Evolutionary conservation across 106 monocot species (phyloP), one percentile per base, ranked within the genome.

Genomic region (Dioscorea dumetorum): DNA sequence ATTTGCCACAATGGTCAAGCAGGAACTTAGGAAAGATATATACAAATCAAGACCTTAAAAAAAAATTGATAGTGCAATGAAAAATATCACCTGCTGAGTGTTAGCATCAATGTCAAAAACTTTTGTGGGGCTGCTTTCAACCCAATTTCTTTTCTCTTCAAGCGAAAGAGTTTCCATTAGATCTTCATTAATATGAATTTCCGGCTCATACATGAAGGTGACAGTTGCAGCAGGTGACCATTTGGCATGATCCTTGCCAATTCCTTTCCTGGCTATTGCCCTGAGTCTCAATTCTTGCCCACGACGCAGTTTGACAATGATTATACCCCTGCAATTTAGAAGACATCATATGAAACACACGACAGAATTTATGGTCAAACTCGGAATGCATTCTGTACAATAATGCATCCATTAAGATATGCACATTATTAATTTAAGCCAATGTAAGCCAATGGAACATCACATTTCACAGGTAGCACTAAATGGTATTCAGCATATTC

Each of bases 221-320:
- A 93, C 97, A 59, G 97, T 99, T 50, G 97, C 92, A 77, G 82
- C 97, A 68, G 97, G 89, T 31, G 97, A 99, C 89, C 97, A 92
- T 72, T 97, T 92, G 22, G 97, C 92, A 71, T 99, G 97, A 70
- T 99, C 97, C 77, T 99, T 99, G 17, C 92, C 97, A 73, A 99
- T 99, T 57, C 97, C 97, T 65, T 99, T 99, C 72, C 97, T 84
- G 7, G 92, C 97, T 64, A 97, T 92, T 20, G 97, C 97, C 72
- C 97, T 84, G 16, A 99, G 77, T 59, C 86, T 87, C 67, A 99
- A 49, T 73, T 99, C 97, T 81, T 92, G 97, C 33, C 97, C 97
- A 49, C 92, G 83, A 5, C 92, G 89, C 76, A 99, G 75, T 73
- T 92, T 99, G 16, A 99, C 97, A 67, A 99, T 99, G 33, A 99